Percentiles rank a stretch among this genome's conserved stretches.
Conservation (phyloP, 106 monocot species). For the Alisma plantagoaquatica region DNA sequence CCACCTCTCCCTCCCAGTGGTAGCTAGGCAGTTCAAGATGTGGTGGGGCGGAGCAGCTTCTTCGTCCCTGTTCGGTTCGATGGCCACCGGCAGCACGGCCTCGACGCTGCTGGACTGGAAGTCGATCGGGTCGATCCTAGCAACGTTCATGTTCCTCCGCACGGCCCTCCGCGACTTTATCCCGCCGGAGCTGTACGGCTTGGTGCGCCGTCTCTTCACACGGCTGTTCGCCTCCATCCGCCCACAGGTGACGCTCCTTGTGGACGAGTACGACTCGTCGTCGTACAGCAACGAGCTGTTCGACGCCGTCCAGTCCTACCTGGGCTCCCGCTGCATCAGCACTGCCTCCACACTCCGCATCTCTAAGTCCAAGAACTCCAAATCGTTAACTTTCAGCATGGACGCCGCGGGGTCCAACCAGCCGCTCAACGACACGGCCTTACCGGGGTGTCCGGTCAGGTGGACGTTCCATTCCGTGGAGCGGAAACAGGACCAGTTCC, state of each 20-base stretch:
- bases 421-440: conserved; percentile 23
- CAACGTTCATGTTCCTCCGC: conserved; percentile 34
- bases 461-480: conserved; percentile 28
- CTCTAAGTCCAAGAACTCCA: conserved; percentile 15
- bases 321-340: conserved; percentile 22
- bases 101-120: conserved; percentile 29
- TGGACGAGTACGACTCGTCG: conserved; percentile 28
- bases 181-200: conserved; percentile 22
- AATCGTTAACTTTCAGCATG: conserved; percentile 23
- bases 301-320: conserved; percentile 22
- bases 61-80: too few species aligned
- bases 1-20: too few species aligned
- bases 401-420: conserved; percentile 31
- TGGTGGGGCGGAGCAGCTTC: too few species aligned
- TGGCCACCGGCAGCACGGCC: too few species aligned
- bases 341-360: conserved; percentile 14
- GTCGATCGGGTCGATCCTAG: conserved; percentile 33
- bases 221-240: conserved; percentile 14
- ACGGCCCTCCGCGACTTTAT: conserved; percentile 22
- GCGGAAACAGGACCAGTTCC: not conserved
- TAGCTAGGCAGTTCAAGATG: too few species aligned
- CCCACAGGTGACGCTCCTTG: conserved; percentile 21
- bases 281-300: conserved; percentile 24
- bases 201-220: conserved; percentile 11
- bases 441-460: conserved; percentile 16